A percentile compares a stretch with the other conserved stretches of the same genome.
These are phyloP conservation scores for Apiospora pterosperma DNA, from an alignment of 2,329 filamentous ascomycete genomes.

Conservation along the genomic window DNA sequence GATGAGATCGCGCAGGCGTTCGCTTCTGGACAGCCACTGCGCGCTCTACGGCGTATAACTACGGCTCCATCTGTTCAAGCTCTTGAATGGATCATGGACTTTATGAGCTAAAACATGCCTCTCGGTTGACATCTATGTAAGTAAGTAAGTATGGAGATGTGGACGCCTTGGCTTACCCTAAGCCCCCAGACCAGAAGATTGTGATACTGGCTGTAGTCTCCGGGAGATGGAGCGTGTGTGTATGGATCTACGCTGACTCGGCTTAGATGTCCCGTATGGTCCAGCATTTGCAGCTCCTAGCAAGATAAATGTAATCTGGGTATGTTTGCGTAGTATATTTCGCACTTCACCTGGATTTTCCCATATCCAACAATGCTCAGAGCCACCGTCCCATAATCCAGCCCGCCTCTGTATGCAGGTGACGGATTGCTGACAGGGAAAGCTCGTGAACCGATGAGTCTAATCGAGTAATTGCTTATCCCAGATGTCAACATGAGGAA, in stretches of 20 bases:
- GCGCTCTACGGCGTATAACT: not conserved
- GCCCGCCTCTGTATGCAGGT: not conserved
- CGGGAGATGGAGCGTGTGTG: not conserved
- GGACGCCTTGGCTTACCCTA: not conserved
- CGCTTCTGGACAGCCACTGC: not conserved
- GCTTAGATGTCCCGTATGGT: not conserved
- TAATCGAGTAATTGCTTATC: not conserved
- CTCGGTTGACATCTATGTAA: not conserved
- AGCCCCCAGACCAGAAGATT: not conserved
- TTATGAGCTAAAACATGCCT: not conserved
- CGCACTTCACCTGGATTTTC: not conserved
- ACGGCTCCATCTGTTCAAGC: not conserved
- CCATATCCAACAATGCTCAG: not conserved
- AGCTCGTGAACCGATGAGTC: not conserved
- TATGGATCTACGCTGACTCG: not conserved
- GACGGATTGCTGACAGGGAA: not conserved
- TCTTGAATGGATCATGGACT: not conserved
- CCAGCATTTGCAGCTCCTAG: not conserved
- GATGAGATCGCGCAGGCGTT: not conserved
- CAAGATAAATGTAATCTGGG: not conserved
- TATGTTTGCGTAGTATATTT: not conserved
- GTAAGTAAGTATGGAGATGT: no score
- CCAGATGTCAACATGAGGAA: not conserved
- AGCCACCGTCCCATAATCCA: not conserved
- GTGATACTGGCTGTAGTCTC: not conserved